Base-by-base conservation (phyloP, 306 rosid genomes). In the Cicer yamashitae region DNA sequence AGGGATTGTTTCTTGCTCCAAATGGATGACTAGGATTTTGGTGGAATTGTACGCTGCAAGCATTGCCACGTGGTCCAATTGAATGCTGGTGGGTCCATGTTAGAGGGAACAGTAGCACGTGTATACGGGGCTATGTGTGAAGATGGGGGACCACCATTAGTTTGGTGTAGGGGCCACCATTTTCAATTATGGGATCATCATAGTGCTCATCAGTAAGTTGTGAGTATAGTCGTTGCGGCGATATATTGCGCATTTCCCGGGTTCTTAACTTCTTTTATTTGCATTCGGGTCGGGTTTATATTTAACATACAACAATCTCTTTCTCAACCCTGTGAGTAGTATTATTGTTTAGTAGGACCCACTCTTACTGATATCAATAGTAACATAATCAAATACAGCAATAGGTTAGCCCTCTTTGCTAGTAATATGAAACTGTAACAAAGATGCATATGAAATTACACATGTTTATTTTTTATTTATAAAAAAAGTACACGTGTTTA, bases 101-200 rank as follows among this genome's bases (percentile, higher is more conserved):
- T 30, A 30, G 37, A 30, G 37, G 37, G 37, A 4, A 30, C 44
- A 30, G 0, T 2, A 25, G 53, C 53, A 48, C 17, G 53, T 47
- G 53, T 47, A 47, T 0, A 47, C 2, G 15, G 50, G 6, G 13
- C 11, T 46, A 30, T 30, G 1, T 45, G 50, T 45, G 50, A 47
- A 47, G 52, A 4, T 11, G 6, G 53, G 17, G 2, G 9, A 8
- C 74, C 45, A 13, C 17, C 18, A 74, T 58, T 25, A 65, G 65
- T 3, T 67, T 22, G n/a, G 12, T 12, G 67, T 39, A 7, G 82
- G 79, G 83, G 68, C 81, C 78, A 71, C 59, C 17, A 10, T 45
- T 64, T 38, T 76, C 79, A 85, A 85, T 85, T 50, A 85, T 82
- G 79, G 46, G 58, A 8, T 78, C 72, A 81, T 84, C 67, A 84